These are phyloP conservation scores for Stylonectria norvegica DNA, from an alignment of 2,329 filamentous ascomycete species.

Conservation along the genomic window DNA sequence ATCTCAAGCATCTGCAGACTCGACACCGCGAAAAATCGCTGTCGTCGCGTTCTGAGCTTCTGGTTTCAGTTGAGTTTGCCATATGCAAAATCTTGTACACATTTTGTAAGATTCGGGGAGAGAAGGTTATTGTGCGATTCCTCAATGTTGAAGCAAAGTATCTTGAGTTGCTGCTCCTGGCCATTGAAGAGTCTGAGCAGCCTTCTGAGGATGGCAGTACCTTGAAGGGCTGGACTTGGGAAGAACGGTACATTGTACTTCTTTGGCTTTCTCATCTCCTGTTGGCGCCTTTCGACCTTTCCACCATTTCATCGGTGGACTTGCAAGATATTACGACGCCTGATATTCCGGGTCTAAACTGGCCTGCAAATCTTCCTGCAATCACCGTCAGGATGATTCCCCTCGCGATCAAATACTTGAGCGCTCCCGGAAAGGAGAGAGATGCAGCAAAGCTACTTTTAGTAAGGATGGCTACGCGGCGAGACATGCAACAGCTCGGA, in stretches of 20 bases:
- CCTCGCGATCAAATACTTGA: conserved; percentile 68
- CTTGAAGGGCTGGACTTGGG: conserved; percentile 62
- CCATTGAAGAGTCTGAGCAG: conserved; percentile 61
- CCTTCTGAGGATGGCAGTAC: conserved; percentile 15
- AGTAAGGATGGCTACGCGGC: conserved; percentile 75
- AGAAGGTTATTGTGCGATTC: conserved; percentile 89
- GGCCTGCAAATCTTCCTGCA: conserved; percentile 61
- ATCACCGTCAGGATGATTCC: conserved; percentile 69
- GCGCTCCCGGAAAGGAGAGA: conserved; percentile 77
- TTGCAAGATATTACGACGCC: conserved; percentile 45
- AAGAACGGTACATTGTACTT: conserved; percentile 82
- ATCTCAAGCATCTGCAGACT: conserved; percentile 61
- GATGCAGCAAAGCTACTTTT: conserved; percentile 83
- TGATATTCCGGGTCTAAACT: conserved; percentile 46
- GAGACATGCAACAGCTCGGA: conserved; percentile 79
- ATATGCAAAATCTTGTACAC: conserved; percentile 80
- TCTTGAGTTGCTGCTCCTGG: conserved; percentile 73
- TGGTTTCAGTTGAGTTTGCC: conserved; percentile 61
- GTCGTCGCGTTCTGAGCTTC: conserved; percentile 35
- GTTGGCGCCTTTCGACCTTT: conserved; percentile 84
- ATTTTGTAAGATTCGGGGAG: conserved; percentile 89
- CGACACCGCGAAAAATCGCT: conserved; percentile 39
- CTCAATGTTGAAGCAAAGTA: conserved; percentile 85
- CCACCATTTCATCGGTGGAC: conserved; percentile 70
- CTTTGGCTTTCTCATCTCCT: conserved; percentile 84